Base-by-base conservation (phyloP, 2,329 filamentous ascomycete genomes). In the Coniochaeta sp. region DNA sequence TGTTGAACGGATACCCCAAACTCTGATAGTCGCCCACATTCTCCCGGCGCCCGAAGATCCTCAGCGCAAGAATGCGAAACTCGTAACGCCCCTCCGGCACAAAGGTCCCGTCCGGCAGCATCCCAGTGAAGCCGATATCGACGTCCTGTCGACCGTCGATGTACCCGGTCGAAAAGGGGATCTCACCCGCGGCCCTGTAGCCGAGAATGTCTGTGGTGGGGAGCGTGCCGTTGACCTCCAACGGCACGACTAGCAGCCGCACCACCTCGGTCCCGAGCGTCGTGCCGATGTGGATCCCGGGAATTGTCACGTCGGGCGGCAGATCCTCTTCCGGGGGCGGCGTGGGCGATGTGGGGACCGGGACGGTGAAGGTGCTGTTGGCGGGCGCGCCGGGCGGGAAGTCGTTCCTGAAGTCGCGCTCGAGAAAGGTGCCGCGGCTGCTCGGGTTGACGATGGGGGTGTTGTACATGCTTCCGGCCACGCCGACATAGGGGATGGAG, bases 401-500 rank as follows among this genome's bases (percentile, higher is more conserved):
- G 30, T 56, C 54, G 10, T 58, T 19, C 17, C 36, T 14, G 34
- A 16, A 36, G 17, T 61, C 60, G 42, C 56, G 17, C 60, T 61
- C 55, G 59, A 66, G 57, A 47, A 62, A 64, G 24, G 64, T 61
- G 30, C 63, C 61, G 42, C 60, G 57, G 44, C 60, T 55, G 5
- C 32, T 34, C 16, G 44, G 55, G 36, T 63, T 54, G n/a, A 65
- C 50, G 17, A 56, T 38, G 2, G 60, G 59, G 1, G 63, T 61
- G 1, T 62, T 50, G 38, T 63, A 62, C 66, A 73, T 64, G 61
- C 64, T 65, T 6, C 71, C 71, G 4, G 63, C 68, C 7, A 75
- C 65, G 16, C 75, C 76, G 26, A 74, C 68, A 64, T 78, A 79
- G 2, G 76, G 76, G 12, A 79, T 62, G 4, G 68, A 67, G 19